A percentile compares a stretch with the other conserved stretches of the same genome.
These are phyloP conservation scores for Trichoderma pleuroti DNA, from an alignment of 2,329 filamentous ascomycete species.

Conservation along the genomic window DNA sequence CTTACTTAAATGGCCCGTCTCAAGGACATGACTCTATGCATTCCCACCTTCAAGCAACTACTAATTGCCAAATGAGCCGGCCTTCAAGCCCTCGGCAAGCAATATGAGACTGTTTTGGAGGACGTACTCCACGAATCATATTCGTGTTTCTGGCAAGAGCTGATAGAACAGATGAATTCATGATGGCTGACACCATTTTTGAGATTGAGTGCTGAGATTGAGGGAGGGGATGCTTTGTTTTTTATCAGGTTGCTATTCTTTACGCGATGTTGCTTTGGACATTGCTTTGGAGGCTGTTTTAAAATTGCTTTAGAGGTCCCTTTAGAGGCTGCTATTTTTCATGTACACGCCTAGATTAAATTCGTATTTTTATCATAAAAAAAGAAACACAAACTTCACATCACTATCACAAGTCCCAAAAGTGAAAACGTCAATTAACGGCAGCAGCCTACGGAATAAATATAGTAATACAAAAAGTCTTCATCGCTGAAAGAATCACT, in stretches of 20 bases:
- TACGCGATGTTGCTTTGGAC: too few species aligned
- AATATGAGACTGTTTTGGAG: not conserved
- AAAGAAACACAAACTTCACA: not conserved
- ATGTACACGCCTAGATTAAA: not conserved
- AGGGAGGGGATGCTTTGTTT: not conserved
- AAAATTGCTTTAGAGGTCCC: too few species aligned
- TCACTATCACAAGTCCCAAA: not conserved
- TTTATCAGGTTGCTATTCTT: too few species aligned
- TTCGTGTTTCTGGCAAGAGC: not conserved
- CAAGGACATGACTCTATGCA: not conserved
- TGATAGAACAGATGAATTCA: not conserved
- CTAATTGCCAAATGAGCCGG: not conserved
- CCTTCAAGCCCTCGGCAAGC: not conserved
- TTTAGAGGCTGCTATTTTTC: not conserved
- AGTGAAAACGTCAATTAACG: not conserved
- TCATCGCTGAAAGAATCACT: not conserved
- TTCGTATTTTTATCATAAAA: not conserved
- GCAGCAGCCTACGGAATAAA: not conserved
- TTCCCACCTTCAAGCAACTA: not conserved
- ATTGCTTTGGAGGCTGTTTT: accelerated
- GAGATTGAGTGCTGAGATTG: not conserved
- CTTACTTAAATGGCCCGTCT: not conserved
- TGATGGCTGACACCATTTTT: not conserved
- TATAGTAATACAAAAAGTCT: not conserved
- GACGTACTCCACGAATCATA: not conserved